phyloP scores from a whole-genome alignment of 768 basidiomycete genomes.

The Lactifluus volemus region DNA sequence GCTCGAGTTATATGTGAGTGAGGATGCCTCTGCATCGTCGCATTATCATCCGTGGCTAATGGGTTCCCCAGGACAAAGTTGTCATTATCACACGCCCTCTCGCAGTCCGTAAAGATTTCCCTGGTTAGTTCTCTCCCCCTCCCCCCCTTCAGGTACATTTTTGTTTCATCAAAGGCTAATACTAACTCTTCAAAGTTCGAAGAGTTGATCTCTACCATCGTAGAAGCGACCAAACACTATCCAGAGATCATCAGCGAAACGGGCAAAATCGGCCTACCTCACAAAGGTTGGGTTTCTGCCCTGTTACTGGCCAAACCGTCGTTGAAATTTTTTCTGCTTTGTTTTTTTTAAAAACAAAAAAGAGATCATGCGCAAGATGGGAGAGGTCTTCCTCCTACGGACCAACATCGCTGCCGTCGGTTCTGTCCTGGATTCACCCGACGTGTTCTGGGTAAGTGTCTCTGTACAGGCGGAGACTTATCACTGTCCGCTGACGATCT shows the following conservation, averaged over 20 bases:
- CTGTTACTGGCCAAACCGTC: not conserved
- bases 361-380: constrained; percentile 98
- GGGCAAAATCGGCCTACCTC: constrained; percentile 87
- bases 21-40: constrained; percentile 25
- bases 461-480: constrained; percentile 4
- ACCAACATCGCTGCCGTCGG: constrained; percentile 97
- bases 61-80: constrained; percentile 72
- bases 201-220: constrained; percentile 83
- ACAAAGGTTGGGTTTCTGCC: constrained; percentile 58
- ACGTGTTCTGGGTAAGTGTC: constrained; percentile 85
- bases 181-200: constrained; percentile 55
- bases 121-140: constrained; percentile 39
- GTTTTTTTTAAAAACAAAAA: not conserved
- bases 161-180: not conserved
- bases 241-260: constrained; percentile 90
- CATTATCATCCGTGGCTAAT: not conserved
- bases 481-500: not conserved
- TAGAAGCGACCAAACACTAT: constrained; percentile 94
- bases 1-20: constrained; percentile 92
- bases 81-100: constrained; percentile 87
- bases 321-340: too few relatives aligned
- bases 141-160: not conserved
- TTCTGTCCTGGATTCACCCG: constrained; percentile 93
- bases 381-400: constrained; percentile 84
- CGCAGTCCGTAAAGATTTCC: constrained; percentile 96